phyloP scores from a whole-genome alignment of 2,329 filamentous ascomycete genomes.

The Falciphora oryzae region DNA sequence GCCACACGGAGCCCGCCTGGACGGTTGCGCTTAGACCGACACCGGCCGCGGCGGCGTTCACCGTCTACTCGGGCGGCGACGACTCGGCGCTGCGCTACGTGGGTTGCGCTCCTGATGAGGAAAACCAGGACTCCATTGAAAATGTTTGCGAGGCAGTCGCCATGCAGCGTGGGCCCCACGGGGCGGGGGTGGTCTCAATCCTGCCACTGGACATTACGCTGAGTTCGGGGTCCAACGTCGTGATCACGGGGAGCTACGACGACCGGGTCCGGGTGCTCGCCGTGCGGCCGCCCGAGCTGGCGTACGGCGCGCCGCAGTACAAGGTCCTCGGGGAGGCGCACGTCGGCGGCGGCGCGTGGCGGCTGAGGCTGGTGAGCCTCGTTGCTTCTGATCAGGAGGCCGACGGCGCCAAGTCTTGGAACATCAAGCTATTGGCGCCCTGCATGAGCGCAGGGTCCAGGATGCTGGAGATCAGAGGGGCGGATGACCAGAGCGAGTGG shows the following conservation, averaged over 20 bases:
- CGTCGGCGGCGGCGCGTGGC: constrained; percentile 81
- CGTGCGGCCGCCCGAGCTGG: constrained; percentile 34
- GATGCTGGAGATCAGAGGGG: constrained; percentile 44
- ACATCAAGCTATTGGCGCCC: constrained; percentile 62
- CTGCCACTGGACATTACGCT: constrained; percentile 53
- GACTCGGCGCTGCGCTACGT: constrained; percentile 57
- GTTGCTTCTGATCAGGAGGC: constrained; percentile 18
- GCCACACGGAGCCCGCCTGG: constrained; percentile 66
- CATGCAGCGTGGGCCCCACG: constrained; percentile 39
- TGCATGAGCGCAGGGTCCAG: constrained; percentile 89
- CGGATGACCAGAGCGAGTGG: constrained; percentile 41
- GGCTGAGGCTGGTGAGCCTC: constrained; percentile 57
- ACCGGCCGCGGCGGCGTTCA: constrained; percentile 14
- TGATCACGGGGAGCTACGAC: constrained; percentile 89
- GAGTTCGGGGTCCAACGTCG: constrained; percentile 40
- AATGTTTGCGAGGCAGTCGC: constrained; percentile 7
- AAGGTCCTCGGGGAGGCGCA: constrained; percentile 57
- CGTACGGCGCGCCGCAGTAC: constrained; percentile 35
- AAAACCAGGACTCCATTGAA: background rate
- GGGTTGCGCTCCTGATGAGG: constrained; percentile 15
- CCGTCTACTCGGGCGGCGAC: constrained; percentile 67
- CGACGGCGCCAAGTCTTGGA: constrained; percentile 16
- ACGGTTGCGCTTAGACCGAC: constrained; percentile 55
- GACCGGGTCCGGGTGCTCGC: constrained; percentile 68
- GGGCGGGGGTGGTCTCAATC: constrained; percentile 84